phyloP scores from a whole-genome alignment of 2,329 filamentous ascomycete species.

The Endoconidiophora laricicola region DNA sequence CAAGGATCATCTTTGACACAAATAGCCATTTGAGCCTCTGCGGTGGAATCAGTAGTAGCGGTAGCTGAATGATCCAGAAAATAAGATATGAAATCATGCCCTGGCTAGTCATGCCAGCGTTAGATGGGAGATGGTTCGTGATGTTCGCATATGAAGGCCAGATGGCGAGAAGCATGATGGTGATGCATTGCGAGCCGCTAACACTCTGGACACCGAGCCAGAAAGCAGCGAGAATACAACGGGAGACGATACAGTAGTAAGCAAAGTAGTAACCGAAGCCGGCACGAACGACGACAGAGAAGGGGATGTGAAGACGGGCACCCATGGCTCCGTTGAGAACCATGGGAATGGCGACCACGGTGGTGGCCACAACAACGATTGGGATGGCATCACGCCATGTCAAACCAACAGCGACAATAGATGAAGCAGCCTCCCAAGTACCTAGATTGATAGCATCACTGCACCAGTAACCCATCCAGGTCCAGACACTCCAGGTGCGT shows the following conservation, averaged over 20 bases:
- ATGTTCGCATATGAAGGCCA: constrained; percentile 24
- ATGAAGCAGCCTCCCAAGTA: constrained; percentile 15
- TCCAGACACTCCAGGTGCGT: constrained; percentile 27
- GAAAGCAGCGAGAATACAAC: constrained; percentile 26
- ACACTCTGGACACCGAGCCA: constrained; percentile 31
- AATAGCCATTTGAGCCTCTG: constrained; percentile 28
- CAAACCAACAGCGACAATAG: constrained; percentile 27
- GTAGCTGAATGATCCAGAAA: constrained; percentile 30
- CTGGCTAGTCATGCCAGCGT: constrained; percentile 20
- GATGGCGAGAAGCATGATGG: constrained; percentile 20
- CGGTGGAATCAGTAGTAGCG: constrained; percentile 27
- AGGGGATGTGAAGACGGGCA: constrained; percentile 26
- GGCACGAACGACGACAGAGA: constrained; percentile 25
- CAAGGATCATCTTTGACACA: constrained; percentile 22
- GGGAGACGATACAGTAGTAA: constrained; percentile 24
- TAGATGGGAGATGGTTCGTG: constrained; percentile 23
- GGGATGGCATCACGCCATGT: constrained; percentile 28
- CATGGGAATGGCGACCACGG: constrained; percentile 27
- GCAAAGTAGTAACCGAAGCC: constrained; percentile 27
- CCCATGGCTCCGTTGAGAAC: constrained; percentile 25
- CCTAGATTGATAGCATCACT: constrained; percentile 20
- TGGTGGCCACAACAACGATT: constrained; percentile 28
- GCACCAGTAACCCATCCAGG: constrained; percentile 32
- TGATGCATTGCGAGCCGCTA: constrained; percentile 17
- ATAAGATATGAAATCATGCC: constrained; percentile 28